Percentiles rank a stretch among this genome's conserved stretches.
Conservation (phyloP, 306 rosid genomes). For the Prinsepia uniflora region DNA sequence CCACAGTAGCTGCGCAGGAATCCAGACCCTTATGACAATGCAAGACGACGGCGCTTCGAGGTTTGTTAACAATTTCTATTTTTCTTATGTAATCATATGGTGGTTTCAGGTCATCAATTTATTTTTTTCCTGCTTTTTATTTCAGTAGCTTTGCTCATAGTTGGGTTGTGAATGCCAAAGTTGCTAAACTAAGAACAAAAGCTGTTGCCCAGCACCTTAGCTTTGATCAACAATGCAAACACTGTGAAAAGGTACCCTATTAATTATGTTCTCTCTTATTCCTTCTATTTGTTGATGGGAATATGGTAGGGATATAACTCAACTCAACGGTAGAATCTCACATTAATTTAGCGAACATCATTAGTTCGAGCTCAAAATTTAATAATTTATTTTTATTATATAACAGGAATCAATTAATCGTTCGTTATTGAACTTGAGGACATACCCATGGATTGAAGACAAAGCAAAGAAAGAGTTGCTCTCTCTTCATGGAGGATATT, state of each 20-base stretch:
- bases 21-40: slow-evolving; percentile 69
- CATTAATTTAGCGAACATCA: too few relatives aligned
- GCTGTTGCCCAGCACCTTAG: slow-evolving; percentile 54
- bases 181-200: slow-evolving; percentile 61
- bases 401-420: slow-evolving; percentile 71
- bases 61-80: slow-evolving; percentile 28
- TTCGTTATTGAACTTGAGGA: slow-evolving; percentile 65
- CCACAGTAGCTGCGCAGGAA: slow-evolving; percentile 92
- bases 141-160: slow-evolving; percentile 55
- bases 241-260: slow-evolving; percentile 74
- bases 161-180: slow-evolving; percentile 65
- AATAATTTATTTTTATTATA: slow-evolving; percentile 11
- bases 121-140: slow-evolving; percentile 7
- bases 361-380: too few relatives aligned
- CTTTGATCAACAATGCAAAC: slow-evolving; percentile 73
- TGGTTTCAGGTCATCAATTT: slow-evolving; percentile 12
- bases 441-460: slow-evolving; percentile 85
- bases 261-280: background rate
- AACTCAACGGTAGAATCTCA: too few relatives aligned
- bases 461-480: slow-evolving; percentile 48
- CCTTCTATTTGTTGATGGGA: background rate
- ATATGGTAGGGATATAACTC: too few relatives aligned
- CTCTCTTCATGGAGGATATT: slow-evolving; percentile 74
- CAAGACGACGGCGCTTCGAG: slow-evolving; percentile 56
- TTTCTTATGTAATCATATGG: background rate